These are phyloP conservation scores for Hyphopichia wangnamkhiaoensis DNA, from an alignment of 1,139 yeast genomes.

Conservation along the genomic window DNA sequence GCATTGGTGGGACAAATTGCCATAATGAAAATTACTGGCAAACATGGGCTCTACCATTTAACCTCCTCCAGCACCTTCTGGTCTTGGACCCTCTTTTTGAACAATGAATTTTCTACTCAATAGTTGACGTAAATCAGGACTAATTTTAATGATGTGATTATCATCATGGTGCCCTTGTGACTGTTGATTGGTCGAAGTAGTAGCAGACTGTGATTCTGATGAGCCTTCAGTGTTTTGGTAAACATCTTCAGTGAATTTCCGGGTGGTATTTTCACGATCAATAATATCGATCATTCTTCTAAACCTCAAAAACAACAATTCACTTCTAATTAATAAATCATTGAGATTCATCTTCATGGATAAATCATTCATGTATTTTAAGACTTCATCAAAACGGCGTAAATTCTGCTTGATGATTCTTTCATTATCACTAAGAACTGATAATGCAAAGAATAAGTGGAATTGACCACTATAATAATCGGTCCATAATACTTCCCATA, in stretches of 20 bases:
- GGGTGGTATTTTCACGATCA: conserved; percentile 54
- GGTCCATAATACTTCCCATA: conserved; percentile 95
- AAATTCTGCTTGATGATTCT: conserved; percentile 74
- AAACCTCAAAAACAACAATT: conserved; percentile 76
- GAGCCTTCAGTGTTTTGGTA: conserved; percentile 11
- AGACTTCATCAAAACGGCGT: conserved; percentile 81
- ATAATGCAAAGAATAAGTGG: conserved; percentile 82
- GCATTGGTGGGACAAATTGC: too few species aligned
- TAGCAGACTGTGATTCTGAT: not conserved
- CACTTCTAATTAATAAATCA: conserved; percentile 77
- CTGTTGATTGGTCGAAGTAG: too few species aligned
- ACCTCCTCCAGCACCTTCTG: conserved; percentile 52
- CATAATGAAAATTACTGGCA: not conserved
- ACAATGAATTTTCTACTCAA: conserved; percentile 61
- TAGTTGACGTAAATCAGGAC: conserved; percentile 55
- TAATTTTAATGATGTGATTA: conserved; percentile 21
- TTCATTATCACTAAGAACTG: conserved; percentile 84
- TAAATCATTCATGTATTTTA: conserved; percentile 90
- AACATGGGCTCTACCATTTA: conserved; percentile 11
- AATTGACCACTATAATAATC: conserved; percentile 84
- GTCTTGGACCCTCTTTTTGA: conserved; percentile 61
- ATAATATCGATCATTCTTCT: conserved; percentile 76
- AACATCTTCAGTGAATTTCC: conserved; percentile 14
- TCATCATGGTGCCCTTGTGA: conserved; percentile 9
- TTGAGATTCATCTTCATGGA: conserved; percentile 73